Conservation (phyloP, 2,329 filamentous ascomycete species). For the Magnaporthiopsis poae region DNA sequence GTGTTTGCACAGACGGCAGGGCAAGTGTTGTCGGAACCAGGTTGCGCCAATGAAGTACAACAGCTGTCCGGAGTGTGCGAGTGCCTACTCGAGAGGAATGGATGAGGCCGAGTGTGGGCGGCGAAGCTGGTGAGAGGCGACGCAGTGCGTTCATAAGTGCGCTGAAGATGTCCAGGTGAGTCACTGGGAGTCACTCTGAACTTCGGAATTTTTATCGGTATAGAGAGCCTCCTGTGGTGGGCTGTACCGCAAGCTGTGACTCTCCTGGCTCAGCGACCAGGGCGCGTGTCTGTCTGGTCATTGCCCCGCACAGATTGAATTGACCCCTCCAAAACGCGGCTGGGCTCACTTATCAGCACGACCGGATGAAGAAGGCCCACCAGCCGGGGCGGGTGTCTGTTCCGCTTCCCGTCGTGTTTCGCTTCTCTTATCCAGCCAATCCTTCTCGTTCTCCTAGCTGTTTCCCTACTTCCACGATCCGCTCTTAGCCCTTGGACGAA, state of each 20-base stretch:
- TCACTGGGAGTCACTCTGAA: conserved; percentile 13
- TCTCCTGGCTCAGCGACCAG: not conserved
- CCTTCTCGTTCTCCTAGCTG: too few species aligned
- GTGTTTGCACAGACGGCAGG: not conserved
- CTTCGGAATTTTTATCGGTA: not conserved
- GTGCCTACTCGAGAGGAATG: conserved; percentile 9
- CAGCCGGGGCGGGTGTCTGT: not conserved
- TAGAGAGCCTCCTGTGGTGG: not conserved
- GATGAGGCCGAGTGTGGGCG: conserved; percentile 7
- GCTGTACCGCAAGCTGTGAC: not conserved
- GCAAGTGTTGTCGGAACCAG: conserved; percentile 1
- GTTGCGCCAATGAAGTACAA: conserved; percentile 8
- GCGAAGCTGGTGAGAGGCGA: not conserved
- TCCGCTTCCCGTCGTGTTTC: not conserved
- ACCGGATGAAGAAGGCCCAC: not conserved
- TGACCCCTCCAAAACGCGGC: not conserved
- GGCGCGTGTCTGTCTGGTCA: not conserved
- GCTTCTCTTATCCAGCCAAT: not conserved
- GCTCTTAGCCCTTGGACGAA: not conserved
- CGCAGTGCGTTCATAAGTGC: conserved; percentile 19
- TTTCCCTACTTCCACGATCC: too few species aligned
- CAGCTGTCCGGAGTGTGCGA: conserved; percentile 1
- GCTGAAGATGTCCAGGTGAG: conserved; percentile 13
- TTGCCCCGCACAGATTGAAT: not conserved
- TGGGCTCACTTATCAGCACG: not conserved